Evolutionary conservation across 768 basidiomycete species (phyloP).

Genomic region (Mycena floridula): DNA sequence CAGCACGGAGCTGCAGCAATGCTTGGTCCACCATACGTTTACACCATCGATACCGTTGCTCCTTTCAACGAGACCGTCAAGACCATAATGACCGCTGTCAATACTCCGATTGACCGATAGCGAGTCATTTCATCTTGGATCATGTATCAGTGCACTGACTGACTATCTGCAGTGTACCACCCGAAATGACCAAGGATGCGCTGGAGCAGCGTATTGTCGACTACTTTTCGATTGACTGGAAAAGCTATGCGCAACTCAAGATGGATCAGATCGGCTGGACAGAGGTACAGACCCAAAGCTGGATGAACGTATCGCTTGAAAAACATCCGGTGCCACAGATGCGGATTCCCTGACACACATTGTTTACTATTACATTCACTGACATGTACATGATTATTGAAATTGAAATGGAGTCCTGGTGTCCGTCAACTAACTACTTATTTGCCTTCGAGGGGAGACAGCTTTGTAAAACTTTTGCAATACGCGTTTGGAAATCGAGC

Average conservation of each 20-base stretch:
- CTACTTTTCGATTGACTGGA: conserved; percentile 9
- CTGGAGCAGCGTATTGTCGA: conserved; percentile 2
- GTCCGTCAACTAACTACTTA: too few relatives aligned
- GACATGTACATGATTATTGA: too few relatives aligned
- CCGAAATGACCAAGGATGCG: conserved; percentile 4
- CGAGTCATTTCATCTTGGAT: background rate
- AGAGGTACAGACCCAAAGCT: background rate
- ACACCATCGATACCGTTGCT: conserved; percentile 3
- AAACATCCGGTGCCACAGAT: background rate
- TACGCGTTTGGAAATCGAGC: too few relatives aligned
- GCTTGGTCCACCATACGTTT: conserved; percentile 8
- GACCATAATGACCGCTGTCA: conserved; percentile 4
- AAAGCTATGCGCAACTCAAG: background rate
- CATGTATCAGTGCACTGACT: background rate
- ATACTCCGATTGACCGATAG: conserved; percentile 7
- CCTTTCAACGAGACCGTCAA: conserved; percentile 2
- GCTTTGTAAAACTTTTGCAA: too few relatives aligned
- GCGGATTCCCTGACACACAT: too few relatives aligned
- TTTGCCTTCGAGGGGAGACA: too few relatives aligned
- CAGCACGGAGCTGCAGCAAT: conserved; percentile 10
- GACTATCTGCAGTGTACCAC: conserved; percentile 1
- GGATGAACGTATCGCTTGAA: background rate
- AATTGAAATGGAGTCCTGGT: too few relatives aligned
- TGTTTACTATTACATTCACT: too few relatives aligned
- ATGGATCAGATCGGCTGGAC: background rate